Conservation (phyloP, 371 early-diverging fungal genomes). For the Nematocida major region DNA sequence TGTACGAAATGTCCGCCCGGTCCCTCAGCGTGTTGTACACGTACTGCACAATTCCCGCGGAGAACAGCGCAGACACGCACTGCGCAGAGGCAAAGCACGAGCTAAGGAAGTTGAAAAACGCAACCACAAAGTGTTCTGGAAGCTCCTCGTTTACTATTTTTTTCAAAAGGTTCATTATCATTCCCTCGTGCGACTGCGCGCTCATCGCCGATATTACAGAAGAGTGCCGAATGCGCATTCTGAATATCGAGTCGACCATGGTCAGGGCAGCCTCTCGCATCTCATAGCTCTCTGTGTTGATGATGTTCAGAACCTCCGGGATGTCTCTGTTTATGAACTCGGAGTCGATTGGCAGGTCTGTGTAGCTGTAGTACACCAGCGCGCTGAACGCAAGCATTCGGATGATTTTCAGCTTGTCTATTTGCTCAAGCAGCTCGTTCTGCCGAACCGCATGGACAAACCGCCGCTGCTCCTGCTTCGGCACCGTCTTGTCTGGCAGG, state of each 20-base stretch:
- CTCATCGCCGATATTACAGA: slow-evolving; percentile 10
- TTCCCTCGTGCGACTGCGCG: slow-evolving; percentile 19
- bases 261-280: slow-evolving; percentile 27
- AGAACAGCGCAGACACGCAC: slow-evolving; percentile 40
- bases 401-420: slow-evolving; percentile 1
- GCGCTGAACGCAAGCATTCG: slow-evolving; percentile 24
- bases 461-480: slow-evolving; percentile 3
- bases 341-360: slow-evolving; percentile 35
- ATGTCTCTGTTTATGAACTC: slow-evolving; percentile 41
- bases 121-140: slow-evolving; percentile 18
- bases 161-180: slow-evolving; percentile 25
- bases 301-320: slow-evolving; percentile 6
- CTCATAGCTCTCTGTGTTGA: neutral
- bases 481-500: neutral
- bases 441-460: slow-evolving; percentile 3
- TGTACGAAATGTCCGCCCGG: slow-evolving; percentile 19
- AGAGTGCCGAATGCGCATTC: slow-evolving; percentile 34
- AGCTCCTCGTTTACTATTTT: neutral
- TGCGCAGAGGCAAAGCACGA: slow-evolving; percentile 38
- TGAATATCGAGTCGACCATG: slow-evolving; percentile 33
- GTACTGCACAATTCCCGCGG: slow-evolving; percentile 45
- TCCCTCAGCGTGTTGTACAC: slow-evolving; percentile 21
- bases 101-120: slow-evolving; percentile 36
- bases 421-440: neutral
- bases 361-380: slow-evolving; percentile 38